Conservation (phyloP, 257 asterid genomes). For the Nicotiana otophora region DNA sequence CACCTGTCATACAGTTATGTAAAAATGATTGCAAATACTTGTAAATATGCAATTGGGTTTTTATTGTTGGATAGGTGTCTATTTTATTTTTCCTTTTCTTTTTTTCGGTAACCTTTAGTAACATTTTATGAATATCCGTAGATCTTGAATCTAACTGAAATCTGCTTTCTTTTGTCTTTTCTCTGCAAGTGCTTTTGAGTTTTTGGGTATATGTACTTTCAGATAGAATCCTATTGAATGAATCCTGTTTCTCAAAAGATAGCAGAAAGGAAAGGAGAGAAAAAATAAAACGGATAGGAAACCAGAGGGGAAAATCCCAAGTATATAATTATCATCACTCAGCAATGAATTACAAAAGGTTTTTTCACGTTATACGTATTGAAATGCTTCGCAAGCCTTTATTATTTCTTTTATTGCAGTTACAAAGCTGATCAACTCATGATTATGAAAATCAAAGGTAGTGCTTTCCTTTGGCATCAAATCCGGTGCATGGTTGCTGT, state of each 20-base stretch:
- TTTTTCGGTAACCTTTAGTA: neutral
- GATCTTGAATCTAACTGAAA: neutral
- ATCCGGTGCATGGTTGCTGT: constrained; percentile 94
- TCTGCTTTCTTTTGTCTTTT: constrained; percentile 5
- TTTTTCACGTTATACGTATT: neutral
- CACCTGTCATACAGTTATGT: neutral
- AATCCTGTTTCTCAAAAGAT: neutral
- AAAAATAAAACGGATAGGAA: neutral
- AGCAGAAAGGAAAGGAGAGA: neutral
- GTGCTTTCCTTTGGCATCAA: constrained; percentile 99
- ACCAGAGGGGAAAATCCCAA: neutral
- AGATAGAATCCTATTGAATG: neutral
- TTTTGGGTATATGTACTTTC: neutral
- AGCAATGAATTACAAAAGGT: neutral
- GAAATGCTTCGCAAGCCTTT: neutral
- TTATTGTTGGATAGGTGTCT: neutral
- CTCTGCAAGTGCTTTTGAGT: neutral
- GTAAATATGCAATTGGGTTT: neutral
- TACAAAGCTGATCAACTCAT: constrained; percentile 64
- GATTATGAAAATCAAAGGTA: constrained; percentile 74
- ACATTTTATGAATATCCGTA: neutral
- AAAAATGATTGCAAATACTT: neutral
- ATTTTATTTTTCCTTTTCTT: neutral
- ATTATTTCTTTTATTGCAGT: constrained; percentile 31
- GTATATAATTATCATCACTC: neutral